A percentile compares a stretch with the other conserved stretches of the same genome.
Conservation (phyloP, 768 basidiomycete species). For the Suillus clintonianus region DNA sequence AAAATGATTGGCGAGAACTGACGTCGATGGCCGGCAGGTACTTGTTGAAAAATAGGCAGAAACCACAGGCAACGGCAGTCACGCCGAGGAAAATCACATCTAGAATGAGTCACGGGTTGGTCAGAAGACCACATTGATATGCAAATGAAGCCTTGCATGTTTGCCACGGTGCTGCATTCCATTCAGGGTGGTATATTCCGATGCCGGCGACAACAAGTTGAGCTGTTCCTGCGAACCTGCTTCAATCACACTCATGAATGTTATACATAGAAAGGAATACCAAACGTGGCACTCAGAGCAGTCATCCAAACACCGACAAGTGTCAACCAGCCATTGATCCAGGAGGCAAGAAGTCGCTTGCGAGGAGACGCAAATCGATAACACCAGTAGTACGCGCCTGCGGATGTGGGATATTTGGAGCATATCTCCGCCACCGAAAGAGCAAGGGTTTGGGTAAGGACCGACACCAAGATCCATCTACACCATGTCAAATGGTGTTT, state of each 20-base stretch:
- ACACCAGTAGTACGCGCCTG: constrained; percentile 69
- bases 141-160: constrained; percentile 42
- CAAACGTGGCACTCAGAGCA: constrained; percentile 66
- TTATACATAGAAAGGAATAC: constrained; percentile 19
- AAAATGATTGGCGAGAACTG: constrained; percentile 6
- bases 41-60: constrained; percentile 59
- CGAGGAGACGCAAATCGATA: constrained; percentile 58
- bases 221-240: constrained; percentile 46
- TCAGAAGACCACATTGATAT: constrained; percentile 4
- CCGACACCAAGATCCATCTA: constrained; percentile 55
- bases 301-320: constrained; percentile 71
- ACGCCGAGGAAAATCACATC: constrained; percentile 62
- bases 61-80: constrained; percentile 44
- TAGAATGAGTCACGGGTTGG: constrained; percentile 10
- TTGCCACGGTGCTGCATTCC: constrained; percentile 61
- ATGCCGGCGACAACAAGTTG: constrained; percentile 62
- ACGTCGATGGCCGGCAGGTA: constrained; percentile 54
- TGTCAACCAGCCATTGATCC: constrained; percentile 72
- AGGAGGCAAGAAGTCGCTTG: constrained; percentile 53
- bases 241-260: neutral
- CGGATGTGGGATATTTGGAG: constrained; percentile 61
- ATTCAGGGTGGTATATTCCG: constrained; percentile 58
- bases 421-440: constrained; percentile 60
- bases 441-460: constrained; percentile 49
- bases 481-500: neutral